Evolutionary conservation across 768 basidiomycete species (phyloP).

Genomic region (Thelephora aurantiotincta): DNA sequence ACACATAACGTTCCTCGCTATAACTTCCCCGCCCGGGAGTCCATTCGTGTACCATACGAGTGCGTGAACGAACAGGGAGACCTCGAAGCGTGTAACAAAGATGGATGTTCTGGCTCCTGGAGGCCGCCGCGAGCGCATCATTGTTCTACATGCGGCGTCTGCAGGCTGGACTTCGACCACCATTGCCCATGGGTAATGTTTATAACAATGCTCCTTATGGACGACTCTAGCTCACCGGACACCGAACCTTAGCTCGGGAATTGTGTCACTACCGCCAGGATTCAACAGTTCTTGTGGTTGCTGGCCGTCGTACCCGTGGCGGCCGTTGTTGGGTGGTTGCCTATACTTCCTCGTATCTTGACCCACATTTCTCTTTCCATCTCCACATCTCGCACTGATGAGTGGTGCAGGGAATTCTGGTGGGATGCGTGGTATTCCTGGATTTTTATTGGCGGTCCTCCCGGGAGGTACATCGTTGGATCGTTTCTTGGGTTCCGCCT

Average conservation of each 20-base stretch:
- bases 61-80: conserved; percentile 6
- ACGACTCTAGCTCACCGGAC: not conserved
- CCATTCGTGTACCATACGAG: conserved; percentile 9
- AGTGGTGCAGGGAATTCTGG: conserved; percentile 8
- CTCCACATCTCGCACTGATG: conserved; percentile 7
- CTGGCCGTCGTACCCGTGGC: conserved; percentile 8
- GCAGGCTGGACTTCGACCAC: conserved; percentile 12
- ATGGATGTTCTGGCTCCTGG: conserved; percentile 9
- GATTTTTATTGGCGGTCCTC: conserved; percentile 10
- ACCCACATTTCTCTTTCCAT: conserved; percentile 7
- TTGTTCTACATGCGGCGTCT: conserved; percentile 12
- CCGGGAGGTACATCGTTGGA: conserved; percentile 10
- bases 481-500: conserved; percentile 8
- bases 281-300: conserved; percentile 8
- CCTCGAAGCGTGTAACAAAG: conserved; percentile 8
- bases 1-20: conserved; percentile 10
- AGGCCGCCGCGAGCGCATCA: conserved; percentile 11
- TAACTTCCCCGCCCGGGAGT: conserved; percentile 15
- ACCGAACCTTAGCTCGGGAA: conserved; percentile 8
- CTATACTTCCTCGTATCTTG: conserved; percentile 3
- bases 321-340: conserved; percentile 6
- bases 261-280: conserved; percentile 8
- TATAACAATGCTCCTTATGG: not conserved
- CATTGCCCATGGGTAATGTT: conserved; percentile 12
- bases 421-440: conserved; percentile 11